Evolutionary conservation across 768 basidiomycete genomes (phyloP).

Genomic region (Suillus discolor): DNA sequence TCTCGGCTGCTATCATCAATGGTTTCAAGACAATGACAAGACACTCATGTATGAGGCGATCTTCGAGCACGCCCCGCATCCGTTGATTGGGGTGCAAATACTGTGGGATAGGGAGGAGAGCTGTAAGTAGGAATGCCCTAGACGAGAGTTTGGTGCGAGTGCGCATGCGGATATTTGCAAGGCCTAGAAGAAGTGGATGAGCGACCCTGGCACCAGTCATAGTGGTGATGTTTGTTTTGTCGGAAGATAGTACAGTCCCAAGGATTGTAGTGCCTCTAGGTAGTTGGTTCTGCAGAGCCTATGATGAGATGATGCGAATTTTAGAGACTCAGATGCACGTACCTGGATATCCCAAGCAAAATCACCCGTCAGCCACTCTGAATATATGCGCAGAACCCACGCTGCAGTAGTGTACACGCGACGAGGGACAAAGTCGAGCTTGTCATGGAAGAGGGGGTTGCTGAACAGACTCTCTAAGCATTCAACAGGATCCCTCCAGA

Average conservation of each 20-base stretch:
- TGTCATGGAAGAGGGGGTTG: constrained; percentile 22
- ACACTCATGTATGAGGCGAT: too few relatives aligned
- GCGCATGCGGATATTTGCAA: constrained; percentile 13
- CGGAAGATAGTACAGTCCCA: constrained; percentile 31
- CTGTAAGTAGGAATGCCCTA: constrained; percentile 2
- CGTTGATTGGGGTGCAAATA: too few relatives aligned
- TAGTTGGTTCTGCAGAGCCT: constrained; percentile 14
- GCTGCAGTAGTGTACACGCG: constrained; percentile 14
- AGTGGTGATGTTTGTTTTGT: constrained; percentile 31
- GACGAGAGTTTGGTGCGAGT: constrained; percentile 18
- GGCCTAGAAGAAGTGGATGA: constrained; percentile 17
- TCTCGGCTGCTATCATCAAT: too few relatives aligned
- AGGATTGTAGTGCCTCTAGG: constrained; percentile 23
- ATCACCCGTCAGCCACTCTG: constrained; percentile 26
- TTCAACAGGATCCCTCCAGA: constrained; percentile 29
- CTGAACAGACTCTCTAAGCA: constrained; percentile 23
- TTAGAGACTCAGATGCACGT: constrained; percentile 21
- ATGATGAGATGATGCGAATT: not conserved
- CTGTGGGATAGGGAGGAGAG: too few relatives aligned
- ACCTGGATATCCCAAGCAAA: constrained; percentile 22
- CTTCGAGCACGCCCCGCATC: too few relatives aligned
- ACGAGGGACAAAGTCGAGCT: constrained; percentile 19
- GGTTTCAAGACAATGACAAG: too few relatives aligned
- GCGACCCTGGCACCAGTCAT: constrained; percentile 11
- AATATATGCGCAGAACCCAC: constrained; percentile 14